Conservation (phyloP, 23 red algal species). For the Chondrus crispus region DNA sequence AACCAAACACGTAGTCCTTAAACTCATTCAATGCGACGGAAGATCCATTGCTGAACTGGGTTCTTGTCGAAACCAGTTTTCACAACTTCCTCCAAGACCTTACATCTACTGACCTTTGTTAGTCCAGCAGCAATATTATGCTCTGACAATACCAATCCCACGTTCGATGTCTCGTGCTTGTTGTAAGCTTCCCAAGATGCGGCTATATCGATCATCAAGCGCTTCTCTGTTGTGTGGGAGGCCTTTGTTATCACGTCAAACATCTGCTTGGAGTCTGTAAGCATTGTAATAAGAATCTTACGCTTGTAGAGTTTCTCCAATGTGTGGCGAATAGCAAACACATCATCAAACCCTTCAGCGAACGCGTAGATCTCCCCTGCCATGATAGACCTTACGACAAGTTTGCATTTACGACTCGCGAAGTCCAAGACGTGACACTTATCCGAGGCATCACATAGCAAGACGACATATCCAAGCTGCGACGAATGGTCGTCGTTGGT, state of each 20-base stretch:
- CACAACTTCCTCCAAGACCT: background rate
- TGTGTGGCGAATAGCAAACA: background rate
- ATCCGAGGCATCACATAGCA: background rate
- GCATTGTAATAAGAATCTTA: background rate
- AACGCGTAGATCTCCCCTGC: constrained; percentile 18
- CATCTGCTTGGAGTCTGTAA: constrained; percentile 24
- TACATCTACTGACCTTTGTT: background rate
- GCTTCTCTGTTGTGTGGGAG: constrained; percentile 15
- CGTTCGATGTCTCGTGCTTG: background rate
- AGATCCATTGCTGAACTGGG: background rate
- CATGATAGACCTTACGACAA: background rate
- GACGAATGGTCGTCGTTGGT: background rate
- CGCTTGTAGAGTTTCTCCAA: background rate
- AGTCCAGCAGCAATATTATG: background rate
- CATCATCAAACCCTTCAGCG: background rate
- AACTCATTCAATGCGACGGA: too few species aligned
- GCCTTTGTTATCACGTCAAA: constrained; percentile 7
- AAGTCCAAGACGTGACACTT: background rate
- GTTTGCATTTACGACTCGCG: background rate
- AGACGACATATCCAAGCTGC: constrained; percentile 15
- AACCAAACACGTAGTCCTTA: too few species aligned
- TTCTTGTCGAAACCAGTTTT: background rate
- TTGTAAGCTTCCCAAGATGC: constrained; percentile 5
- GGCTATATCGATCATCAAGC: constrained; percentile 29
- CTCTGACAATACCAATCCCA: background rate